Evolutionary conservation across 2,329 filamentous ascomycete species (phyloP), one percentile per base, ranked within the genome.

Genomic region (Botrytis byssoidea): DNA sequence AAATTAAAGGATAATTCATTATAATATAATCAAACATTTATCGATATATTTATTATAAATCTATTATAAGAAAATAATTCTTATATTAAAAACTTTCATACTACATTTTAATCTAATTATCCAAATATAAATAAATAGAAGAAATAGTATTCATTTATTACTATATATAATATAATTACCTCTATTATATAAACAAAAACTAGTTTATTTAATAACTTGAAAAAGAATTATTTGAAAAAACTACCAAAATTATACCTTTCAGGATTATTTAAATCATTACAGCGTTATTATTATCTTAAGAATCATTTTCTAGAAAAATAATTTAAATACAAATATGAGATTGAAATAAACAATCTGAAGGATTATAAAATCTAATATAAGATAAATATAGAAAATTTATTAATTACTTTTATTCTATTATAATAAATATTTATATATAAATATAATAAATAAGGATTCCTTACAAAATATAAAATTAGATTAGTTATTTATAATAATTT

Each of bases 91-190:
- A 20, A 48, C 22, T 48, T 48, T 25, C 3, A 48, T 10, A 9
- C 0, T 1, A 48, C 3, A 48, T 48, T 48, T 25, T 48, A 0
- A 0, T 1, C 9, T 48, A 48, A 0, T 0, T 0, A 46, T 1
- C 1, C 1, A 46, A 46, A 8, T 46, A 46, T 46, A 1, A 9
- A 46, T 46, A 46, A 22, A 22, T 0, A 46, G 3, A 4, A 9
- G 20, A 1, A 22, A 9, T 0, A 9, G 0, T 0, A 46, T 0
- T 46, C 0, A 46, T 46, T 46, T 46, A 0, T 46, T 46, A 46
- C 0, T 4, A 3, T 44, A 44, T 0, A 44, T 0, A 44, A 0
- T 3, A 0, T 44, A 0, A 44, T 44, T 1, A 0, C 16, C 16
- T 44, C 5, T 3, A 0, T 1, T 44, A 44, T 44, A 44, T 0